Base-by-base conservation (phyloP, 768 basidiomycete species). In the Trametes elegans region DNA sequence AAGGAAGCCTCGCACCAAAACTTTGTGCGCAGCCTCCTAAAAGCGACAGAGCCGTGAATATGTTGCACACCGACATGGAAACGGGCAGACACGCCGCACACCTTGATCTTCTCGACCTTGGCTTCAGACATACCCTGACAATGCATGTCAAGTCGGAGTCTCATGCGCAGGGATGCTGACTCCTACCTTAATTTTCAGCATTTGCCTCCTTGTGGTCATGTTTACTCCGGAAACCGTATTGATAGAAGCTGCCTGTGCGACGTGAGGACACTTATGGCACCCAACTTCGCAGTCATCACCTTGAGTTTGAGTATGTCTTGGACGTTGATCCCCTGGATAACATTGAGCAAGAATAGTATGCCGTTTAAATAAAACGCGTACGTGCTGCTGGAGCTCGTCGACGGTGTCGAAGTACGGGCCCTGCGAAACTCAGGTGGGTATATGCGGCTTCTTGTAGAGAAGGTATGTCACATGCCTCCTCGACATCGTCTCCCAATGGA, bases 21-120 rank as follows among this genome's bases (percentile, higher is more conserved):
- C 86, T 67, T 94, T 97, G 56, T 89, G 82, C 8, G 92, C 92
- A 7, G 90, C 90, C 76, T 97, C 94, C 91, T 95, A 40, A 41
- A n/a, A n/a, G n/a, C n/a, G n/a, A n/a, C n/a, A n/a, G n/a, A n/a
- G n/a, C n/a, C n/a, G n/a, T n/a, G n/a, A 50, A 8, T 32, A 44
- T 26, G 21, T 9, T 32, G 23, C 38, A 39, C 13, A 7, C 35
- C 27, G 7, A 41, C n/a, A 9, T 5, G 3, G 13, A 40, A 19
- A 21, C 18, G 21, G 41, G 7, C 7, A n/a, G 44, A 14, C 55
- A 65, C 57, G 7, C 13, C 3, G 35, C 53, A 59, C 67, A 82
- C 93, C 76, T 96, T 96, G 64, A 98, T 90, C 70, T 98, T 98
- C 66, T 98, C 95, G 2, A 98, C 93, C 69, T 98, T 98, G 0